phyloP scores from a whole-genome alignment of 73 alveolate genomes.

The Vitrella brassicaformis region DNA sequence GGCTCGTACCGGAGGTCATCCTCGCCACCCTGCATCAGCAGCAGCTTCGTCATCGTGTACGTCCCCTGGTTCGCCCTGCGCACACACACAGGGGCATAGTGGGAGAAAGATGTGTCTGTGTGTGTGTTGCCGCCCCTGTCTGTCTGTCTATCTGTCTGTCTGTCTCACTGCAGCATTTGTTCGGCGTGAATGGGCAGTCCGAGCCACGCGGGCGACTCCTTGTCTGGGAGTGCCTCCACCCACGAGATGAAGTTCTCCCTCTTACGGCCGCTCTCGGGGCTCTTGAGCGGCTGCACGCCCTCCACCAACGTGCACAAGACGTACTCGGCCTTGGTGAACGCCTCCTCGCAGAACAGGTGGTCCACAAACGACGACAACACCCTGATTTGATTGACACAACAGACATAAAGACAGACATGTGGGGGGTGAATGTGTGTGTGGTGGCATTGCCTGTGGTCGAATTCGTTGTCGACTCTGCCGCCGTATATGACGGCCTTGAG shows the following conservation, averaged over 20 bases:
- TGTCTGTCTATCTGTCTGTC: no score
- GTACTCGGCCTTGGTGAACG: not conserved
- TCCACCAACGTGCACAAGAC: not conserved
- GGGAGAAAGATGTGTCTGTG: no score
- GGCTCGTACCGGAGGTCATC: not conserved
- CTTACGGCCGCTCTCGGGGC: conserved; percentile 28
- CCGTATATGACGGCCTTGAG: conserved; percentile 78
- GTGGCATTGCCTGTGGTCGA: conserved; percentile 78
- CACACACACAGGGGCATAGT: no score
- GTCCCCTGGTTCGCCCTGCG: conserved; percentile 2
- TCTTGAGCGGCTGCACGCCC: not conserved
- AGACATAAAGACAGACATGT: not conserved
- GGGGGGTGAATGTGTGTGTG: not conserved
- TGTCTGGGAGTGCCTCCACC: not conserved
- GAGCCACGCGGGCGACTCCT: not conserved
- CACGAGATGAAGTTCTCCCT: conserved; percentile 35
- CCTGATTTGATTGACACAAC: not conserved
- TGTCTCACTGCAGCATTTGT: conserved; percentile 45
- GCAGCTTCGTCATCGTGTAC: not conserved
- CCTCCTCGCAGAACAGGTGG: conserved; percentile 67
- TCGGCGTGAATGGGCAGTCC: conserved; percentile 32
- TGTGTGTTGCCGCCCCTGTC: no score
- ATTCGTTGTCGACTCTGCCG: conserved; percentile 97
- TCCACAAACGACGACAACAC: conserved; percentile 61
- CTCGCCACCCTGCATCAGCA: not conserved